These are phyloP conservation scores for Coemansia sp. DNA, from an alignment of 192 early-diverging fungal genomes.

Conservation along the genomic window DNA sequence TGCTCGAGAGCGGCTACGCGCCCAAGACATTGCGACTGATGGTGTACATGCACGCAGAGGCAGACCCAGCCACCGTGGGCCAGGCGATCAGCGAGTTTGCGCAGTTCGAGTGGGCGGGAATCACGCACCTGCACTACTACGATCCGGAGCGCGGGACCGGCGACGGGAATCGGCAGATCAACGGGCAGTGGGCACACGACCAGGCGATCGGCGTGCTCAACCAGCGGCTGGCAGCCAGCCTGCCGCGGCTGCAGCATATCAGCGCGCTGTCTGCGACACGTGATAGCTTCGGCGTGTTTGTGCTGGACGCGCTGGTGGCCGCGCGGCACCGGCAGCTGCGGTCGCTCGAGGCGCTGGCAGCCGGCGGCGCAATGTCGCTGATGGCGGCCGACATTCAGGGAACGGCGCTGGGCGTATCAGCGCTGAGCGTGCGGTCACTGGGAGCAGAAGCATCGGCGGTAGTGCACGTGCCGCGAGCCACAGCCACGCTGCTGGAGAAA, in stretches of 20 bases:
- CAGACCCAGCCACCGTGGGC: constrained; percentile 1
- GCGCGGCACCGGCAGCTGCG: constrained; percentile 12
- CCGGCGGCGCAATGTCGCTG: background rate
- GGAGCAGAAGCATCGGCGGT: background rate
- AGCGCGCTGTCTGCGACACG: constrained; percentile 23
- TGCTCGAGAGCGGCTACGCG: constrained; percentile 43
- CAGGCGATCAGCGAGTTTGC: constrained; percentile 14
- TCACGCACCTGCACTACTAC: constrained; percentile 25
- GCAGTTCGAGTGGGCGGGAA: constrained; percentile 29
- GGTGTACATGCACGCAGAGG: constrained; percentile 1
- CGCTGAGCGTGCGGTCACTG: constrained; percentile 10
- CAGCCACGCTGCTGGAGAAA: constrained; percentile 13
- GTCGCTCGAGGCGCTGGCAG: constrained; percentile 9
- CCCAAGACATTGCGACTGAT: constrained; percentile 23
- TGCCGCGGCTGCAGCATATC: constrained; percentile 18
- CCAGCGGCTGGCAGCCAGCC: constrained; percentile 8
- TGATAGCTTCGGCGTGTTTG: constrained; percentile 45
- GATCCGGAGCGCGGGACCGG: constrained; percentile 10
- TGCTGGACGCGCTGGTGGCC: constrained; percentile 34
- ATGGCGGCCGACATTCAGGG: constrained; percentile 11
- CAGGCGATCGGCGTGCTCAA: constrained; percentile 19
- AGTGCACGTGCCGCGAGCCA: constrained; percentile 10
- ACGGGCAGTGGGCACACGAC: constrained; percentile 14
- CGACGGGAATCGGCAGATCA: too few relatives aligned
- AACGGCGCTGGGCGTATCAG: constrained; percentile 7